Evolutionary conservation across 768 basidiomycete species (phyloP).

Genomic region (Kwoniella sp.): DNA sequence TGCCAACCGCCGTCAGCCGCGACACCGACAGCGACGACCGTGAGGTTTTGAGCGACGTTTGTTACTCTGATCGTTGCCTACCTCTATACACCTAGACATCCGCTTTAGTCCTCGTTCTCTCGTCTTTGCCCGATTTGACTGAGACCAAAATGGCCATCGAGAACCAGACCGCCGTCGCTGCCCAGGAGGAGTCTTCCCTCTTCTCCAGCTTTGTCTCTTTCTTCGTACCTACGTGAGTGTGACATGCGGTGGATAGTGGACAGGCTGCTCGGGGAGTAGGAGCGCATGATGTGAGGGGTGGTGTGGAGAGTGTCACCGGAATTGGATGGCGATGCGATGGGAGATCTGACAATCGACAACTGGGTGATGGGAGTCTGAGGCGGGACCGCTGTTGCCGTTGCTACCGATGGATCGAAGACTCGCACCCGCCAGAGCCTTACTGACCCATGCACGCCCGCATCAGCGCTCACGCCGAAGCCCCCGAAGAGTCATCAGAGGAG

Average conservation of each 20-base stretch:
- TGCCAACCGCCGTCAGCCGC: no score
- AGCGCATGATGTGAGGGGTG: background rate
- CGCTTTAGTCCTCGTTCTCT: no score
- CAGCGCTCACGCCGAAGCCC: conserved; percentile 44
- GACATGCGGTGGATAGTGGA: no score
- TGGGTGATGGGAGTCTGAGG: no score
- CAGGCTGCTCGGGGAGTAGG: background rate
- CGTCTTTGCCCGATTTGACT: background rate
- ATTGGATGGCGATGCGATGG: no score
- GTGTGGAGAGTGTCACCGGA: background rate
- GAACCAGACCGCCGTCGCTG: conserved; percentile 9
- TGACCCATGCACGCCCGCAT: background rate
- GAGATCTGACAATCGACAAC: no score
- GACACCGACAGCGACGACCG: no score
- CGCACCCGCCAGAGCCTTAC: background rate
- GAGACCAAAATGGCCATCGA: conserved; percentile 15
- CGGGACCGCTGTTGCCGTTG: background rate
- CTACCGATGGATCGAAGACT: background rate
- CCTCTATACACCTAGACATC: no score
- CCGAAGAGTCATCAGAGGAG: conserved; percentile 51
- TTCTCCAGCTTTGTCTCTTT: conserved; percentile 30
- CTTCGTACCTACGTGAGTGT: conserved; percentile 42
- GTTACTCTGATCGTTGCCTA: no score
- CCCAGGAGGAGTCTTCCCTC: conserved; percentile 16
- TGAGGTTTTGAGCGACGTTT: no score